Evolutionary conservation across 305 asterid species (phyloP), one percentile per base, ranked within the genome.

Genomic region (Rubia balearica): DNA sequence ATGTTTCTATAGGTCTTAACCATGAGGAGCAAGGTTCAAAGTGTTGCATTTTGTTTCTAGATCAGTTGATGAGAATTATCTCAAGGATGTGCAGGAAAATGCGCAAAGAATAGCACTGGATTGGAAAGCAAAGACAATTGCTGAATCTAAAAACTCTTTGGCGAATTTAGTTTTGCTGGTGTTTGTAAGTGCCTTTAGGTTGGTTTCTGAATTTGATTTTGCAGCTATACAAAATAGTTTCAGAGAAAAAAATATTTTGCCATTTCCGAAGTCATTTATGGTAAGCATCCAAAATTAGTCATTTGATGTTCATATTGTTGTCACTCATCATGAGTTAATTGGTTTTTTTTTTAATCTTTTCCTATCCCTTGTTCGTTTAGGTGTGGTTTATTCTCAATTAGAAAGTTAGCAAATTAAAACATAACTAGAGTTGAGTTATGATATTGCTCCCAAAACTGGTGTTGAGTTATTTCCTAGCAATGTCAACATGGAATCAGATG

Each of bases 131-230:
- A 78, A 57, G 67, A 72, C 80, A 73, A 59, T 27, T 21, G 45
- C 60, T 30, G 61, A 46, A 59, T 41, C 69, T 46, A 72, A 73
- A 65, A 75, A 75, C 68, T 71, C 81, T 21, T 22, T 74, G 76
- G 79, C 66, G 69, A 73, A 74, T 36, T 55, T 78, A 69, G 83
- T 73, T 59, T 81, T 84, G 74, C 78, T 86, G 81, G 79, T 75
- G 65, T 75, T 86, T 21, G 14, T 85, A 76, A 81, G 80, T 64
- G 82, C 82, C 67, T 86, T 76, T 51, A 55, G 78, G 21, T 65
- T 86, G 74, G 63, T 81, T 53, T 75, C 82, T 70, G 59, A 43
- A 78, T 83, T 82, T 45, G 67, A 70, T 68, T 66, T 76, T 76
- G 19, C 67, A 74, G 63, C 68, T 81, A 57, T 51, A 77, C 70